Base-by-base conservation (phyloP, 106 monocot genomes). In the Dendrobium catenatum region DNA sequence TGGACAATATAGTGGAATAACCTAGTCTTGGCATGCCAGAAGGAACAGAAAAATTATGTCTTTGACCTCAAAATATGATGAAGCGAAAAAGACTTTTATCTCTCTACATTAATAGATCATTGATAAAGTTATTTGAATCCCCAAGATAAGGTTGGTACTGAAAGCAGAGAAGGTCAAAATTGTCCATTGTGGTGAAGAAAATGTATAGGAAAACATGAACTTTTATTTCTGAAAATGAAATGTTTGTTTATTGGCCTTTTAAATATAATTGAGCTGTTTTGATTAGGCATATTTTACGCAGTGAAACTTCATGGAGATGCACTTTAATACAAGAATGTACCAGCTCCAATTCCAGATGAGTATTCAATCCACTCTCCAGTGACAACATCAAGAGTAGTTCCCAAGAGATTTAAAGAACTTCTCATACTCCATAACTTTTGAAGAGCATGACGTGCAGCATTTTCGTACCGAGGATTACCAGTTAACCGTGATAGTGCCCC, bases 401-500 rank as follows among this genome's bases (percentile, higher is more conserved):
- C 96, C 37, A 94, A 72, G n/a, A 96, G 94, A 87, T 94, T 90
- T 73, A 96, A 84, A 80, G 93, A 85, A 82, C 96, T 94, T 84
- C 96, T 91, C 94, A 96, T 96, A 83, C 89, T 96, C 96, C 94
- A 94, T 80, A 96, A 86, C 86, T 89, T 94, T 73, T 87, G 88
- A 22, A 96, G 92, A 78, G 96, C 96, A 78, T 85, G 89, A 80
- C 90, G 80, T 76, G 96, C 96, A 54, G 89, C 90, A 83, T 61
- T 83, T 89, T 96, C 94, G 88, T 83, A 96, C 72, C 86, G 89
- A 68, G 80, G 80, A 80, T 96, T 90, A 77, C 94, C 92, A 55
- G 96, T 92, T 78, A 96, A 80, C 77, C 92, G 84, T 66, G 96
- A 94, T 20, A 96, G 80, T 74, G 86, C 86, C 82, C 96, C 96